A percentile compares a stretch with the other conserved stretches of the same genome.
phyloP scores from a whole-genome alignment of 1,284 basidiomycete species.

The Volvariella surrecta region DNA sequence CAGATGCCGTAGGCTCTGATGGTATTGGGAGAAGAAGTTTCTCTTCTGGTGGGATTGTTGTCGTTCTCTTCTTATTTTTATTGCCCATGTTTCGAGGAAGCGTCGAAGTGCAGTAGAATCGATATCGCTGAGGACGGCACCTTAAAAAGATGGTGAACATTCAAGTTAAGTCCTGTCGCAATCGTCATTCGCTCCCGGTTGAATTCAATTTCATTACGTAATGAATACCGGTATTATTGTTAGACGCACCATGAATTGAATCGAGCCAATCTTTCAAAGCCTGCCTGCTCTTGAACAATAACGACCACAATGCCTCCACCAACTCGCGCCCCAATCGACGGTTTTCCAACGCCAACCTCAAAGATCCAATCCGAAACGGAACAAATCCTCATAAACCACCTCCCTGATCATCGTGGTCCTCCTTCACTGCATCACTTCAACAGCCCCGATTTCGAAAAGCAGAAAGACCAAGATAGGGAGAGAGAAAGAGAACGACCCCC shows the following conservation, averaged over 20 bases:
- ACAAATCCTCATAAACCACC: conserved; percentile 42
- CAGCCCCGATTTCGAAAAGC: no score
- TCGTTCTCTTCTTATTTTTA: conserved; percentile 24
- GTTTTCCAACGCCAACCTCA: conserved; percentile 57
- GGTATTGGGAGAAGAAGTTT: conserved; percentile 26
- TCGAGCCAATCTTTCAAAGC: no score
- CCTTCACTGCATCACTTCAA: neutral
- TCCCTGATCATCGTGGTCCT: conserved; percentile 16
- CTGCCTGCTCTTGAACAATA: neutral
- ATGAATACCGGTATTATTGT: no score
- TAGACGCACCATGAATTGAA: no score
- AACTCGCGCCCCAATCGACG: conserved; percentile 40
- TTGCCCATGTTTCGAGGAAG: conserved; percentile 21
- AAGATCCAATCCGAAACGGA: conserved; percentile 62
- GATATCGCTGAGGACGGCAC: no score
- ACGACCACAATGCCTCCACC: conserved; percentile 9
- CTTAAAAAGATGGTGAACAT: no score
- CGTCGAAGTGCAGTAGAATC: no score
- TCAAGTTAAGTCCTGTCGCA: no score
- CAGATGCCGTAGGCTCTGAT: conserved; percentile 14
- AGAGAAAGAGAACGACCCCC: no score
- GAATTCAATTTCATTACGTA: no score
- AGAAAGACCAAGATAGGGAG: no score
- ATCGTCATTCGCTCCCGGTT: no score
- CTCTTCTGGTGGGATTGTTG: conserved; percentile 23